These are phyloP conservation scores for Amphirosellinia nigrospora DNA, from an alignment of 495 filamentous ascomycete genomes.

Conservation along the genomic window DNA sequence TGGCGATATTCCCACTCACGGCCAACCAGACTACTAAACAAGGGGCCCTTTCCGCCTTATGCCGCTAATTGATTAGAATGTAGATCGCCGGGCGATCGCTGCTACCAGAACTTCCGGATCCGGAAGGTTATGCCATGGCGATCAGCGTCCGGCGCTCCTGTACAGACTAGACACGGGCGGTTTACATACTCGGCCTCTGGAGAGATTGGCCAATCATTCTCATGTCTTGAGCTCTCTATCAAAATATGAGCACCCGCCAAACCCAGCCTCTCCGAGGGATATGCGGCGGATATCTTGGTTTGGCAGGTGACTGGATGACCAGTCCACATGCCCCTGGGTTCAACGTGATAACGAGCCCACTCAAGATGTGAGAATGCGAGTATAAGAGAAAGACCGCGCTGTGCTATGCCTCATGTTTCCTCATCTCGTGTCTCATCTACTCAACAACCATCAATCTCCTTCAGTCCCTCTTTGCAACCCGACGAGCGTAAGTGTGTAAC, in stretches of 20 bases:
- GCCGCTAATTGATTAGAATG: slow-evolving; percentile 10
- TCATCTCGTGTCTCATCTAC: not conserved
- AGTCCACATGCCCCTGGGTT: not conserved
- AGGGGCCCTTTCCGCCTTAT: slow-evolving; percentile 1
- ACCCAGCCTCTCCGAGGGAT: not conserved
- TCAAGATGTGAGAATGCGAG: not conserved
- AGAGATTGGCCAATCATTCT: slow-evolving; percentile 12
- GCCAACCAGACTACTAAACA: slow-evolving; percentile 3
- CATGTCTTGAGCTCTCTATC: not conserved
- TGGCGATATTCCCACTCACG: slow-evolving; percentile 1
- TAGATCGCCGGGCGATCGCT: slow-evolving; percentile 21
- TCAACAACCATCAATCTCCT: not conserved
- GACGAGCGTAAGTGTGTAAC: not conserved
- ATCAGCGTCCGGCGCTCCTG: slow-evolving; percentile 5
- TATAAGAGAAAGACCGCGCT: slow-evolving; percentile 1
- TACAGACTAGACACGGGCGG: not conserved
- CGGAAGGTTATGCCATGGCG: slow-evolving; percentile 10
- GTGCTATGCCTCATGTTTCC: not conserved
- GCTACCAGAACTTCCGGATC: slow-evolving; percentile 2
- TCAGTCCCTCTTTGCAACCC: not conserved
- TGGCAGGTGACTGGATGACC: slow-evolving; percentile 15
- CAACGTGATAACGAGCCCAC: not conserved
- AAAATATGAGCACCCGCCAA: not conserved
- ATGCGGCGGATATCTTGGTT: slow-evolving; percentile 9
- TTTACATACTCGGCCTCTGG: not conserved